phyloP scores from a whole-genome alignment of 78 protist genomes.

The Salpingoeca rosetta region DNA sequence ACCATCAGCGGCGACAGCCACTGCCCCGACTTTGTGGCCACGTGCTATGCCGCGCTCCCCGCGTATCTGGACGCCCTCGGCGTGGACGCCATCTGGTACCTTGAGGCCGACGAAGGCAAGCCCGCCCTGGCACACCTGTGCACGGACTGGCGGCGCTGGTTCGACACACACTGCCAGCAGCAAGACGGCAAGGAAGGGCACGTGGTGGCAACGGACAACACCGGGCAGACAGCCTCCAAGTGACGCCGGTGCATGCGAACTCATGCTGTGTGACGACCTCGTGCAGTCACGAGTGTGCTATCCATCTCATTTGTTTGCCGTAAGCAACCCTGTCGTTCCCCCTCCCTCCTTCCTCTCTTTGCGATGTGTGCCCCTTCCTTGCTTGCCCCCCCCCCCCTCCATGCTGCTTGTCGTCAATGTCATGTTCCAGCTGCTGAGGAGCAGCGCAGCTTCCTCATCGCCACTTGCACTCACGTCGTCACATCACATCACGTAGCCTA shows the following conservation, averaged over 20 bases:
- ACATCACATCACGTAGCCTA: not conserved
- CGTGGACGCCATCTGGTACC: not conserved
- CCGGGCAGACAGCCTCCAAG: too few species aligned
- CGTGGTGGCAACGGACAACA: too few species aligned
- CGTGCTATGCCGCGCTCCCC: not conserved
- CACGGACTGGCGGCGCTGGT: too few species aligned
- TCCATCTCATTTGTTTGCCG: not conserved
- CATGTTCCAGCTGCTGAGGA: not conserved
- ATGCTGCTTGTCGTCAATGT: not conserved
- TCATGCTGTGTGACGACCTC: too few species aligned
- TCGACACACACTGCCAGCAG: too few species aligned
- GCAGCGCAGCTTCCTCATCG: not conserved
- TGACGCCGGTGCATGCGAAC: too few species aligned
- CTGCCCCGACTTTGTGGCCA: not conserved
- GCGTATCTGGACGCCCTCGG: not conserved
- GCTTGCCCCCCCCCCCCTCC: not conserved
- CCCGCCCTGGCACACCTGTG: too few species aligned
- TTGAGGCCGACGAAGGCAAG: too few species aligned
- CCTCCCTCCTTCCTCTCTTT: not conserved
- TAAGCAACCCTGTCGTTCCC: not conserved
- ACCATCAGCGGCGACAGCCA: not conserved
- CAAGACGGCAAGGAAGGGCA: not conserved
- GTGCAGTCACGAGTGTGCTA: too few species aligned
- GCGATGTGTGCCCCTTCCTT: not conserved
- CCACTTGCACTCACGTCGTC: not conserved